Evolutionary conservation across 805 yeast genomes (phyloP).

Genomic region (Pichia phayaonensis): DNA sequence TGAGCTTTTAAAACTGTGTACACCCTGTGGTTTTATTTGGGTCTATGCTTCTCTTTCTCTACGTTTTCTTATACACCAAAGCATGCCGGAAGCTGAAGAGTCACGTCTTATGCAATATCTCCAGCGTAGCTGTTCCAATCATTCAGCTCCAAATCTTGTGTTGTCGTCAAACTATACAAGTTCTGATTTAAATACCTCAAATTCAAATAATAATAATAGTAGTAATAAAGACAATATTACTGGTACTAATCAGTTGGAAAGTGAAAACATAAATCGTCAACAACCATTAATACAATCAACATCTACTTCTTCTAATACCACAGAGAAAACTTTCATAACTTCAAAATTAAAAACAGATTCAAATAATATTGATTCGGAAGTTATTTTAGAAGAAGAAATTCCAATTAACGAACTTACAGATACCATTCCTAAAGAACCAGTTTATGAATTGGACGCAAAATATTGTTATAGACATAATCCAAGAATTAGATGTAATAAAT

Average conservation of each 20-base stretch:
- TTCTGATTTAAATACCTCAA: background rate
- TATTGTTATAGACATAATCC: constrained; percentile 95
- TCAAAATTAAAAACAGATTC: background rate
- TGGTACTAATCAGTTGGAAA: background rate
- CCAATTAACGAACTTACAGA: background rate
- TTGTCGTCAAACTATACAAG: background rate
- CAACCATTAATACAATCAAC: background rate
- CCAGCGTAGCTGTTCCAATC: constrained; percentile 1
- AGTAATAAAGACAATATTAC: no score
- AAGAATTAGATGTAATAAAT: constrained; percentile 64
- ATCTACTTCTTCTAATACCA: background rate
- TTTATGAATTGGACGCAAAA: constrained; percentile 46
- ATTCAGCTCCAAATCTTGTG: background rate
- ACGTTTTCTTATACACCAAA: background rate
- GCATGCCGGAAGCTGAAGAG: background rate
- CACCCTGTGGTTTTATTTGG: no score
- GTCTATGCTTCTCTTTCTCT: background rate
- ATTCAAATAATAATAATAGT: background rate
- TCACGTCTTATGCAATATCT: background rate
- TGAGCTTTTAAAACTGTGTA: background rate
- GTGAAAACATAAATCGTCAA: background rate
- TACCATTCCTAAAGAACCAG: background rate
- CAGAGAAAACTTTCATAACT: background rate
- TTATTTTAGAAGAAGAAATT: background rate
- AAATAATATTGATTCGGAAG: background rate